Percentiles rank a stretch among this genome's conserved stretches.
These are phyloP conservation scores for Starmerella geochares DNA, from an alignment of 805 yeast genomes.

Conservation along the genomic window DNA sequence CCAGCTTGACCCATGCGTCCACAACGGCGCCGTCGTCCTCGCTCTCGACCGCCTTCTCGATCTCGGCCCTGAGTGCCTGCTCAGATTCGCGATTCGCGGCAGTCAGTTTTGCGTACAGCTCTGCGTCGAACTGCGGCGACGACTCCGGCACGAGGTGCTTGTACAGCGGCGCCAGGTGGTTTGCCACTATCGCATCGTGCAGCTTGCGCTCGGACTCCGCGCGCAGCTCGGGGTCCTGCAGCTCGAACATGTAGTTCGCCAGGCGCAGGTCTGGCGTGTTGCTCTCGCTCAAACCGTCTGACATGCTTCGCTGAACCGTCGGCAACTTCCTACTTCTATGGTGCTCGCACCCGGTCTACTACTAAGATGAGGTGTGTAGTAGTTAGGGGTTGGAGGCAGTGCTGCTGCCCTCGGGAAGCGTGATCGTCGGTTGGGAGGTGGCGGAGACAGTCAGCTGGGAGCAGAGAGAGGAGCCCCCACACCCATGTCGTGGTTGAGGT, in stretches of 20 bases:
- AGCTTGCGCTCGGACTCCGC: slow-evolving; percentile 41
- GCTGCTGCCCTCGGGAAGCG: not conserved
- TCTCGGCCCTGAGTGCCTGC: slow-evolving; percentile 36
- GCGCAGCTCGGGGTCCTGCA: slow-evolving; percentile 39
- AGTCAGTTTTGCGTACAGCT: slow-evolving; percentile 42
- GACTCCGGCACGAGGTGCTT: slow-evolving; percentile 45
- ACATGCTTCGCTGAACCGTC: not conserved
- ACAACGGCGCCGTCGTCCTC: slow-evolving; percentile 82
- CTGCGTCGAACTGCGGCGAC: slow-evolving; percentile 49
- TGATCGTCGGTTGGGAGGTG: not conserved
- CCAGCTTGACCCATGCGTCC: slow-evolving; percentile 65
- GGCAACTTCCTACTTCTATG: too few species aligned
- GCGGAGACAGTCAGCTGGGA: not conserved
- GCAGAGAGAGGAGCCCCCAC: not conserved
- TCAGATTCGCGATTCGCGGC: slow-evolving; percentile 49
- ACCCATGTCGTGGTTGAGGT: too few species aligned
- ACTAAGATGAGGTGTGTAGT: too few species aligned
- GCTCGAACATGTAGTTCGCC: slow-evolving; percentile 67
- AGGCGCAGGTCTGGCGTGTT: slow-evolving; percentile 61
- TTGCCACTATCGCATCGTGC: slow-evolving; percentile 43
- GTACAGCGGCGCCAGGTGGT: slow-evolving; percentile 76
- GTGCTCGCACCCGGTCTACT: too few species aligned
- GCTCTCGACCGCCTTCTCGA: slow-evolving; percentile 54
- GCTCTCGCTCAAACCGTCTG: not conserved
- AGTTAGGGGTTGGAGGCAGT: not conserved